Percentiles rank a stretch among this genome's conserved stretches.
These are phyloP conservation scores for Vicia faba DNA, from an alignment of 306 rosid genomes.

Conservation along the genomic window DNA sequence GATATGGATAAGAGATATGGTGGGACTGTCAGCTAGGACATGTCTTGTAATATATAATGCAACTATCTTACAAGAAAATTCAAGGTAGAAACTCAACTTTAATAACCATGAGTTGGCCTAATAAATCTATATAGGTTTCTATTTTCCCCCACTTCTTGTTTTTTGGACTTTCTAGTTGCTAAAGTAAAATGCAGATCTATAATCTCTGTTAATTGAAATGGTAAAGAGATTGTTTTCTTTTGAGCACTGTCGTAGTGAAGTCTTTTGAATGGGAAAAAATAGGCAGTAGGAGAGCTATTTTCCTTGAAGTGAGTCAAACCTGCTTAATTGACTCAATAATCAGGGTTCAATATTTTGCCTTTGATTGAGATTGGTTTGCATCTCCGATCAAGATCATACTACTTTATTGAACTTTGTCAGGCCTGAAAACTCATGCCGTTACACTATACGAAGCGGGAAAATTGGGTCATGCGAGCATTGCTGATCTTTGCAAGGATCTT, in stretches of 20 bases:
- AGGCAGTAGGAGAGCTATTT: neutral
- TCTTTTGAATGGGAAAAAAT: neutral
- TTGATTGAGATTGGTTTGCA: neutral
- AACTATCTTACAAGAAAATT: constrained; percentile 11
- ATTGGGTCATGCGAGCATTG: constrained; percentile 85
- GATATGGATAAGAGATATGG: constrained; percentile 9
- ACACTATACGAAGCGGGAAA: constrained; percentile 96
- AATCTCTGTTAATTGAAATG: neutral
- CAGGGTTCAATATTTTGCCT: constrained; percentile 4
- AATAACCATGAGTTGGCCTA: neutral
- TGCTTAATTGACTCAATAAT: neutral
- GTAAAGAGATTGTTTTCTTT: neutral
- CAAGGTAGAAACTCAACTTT: neutral
- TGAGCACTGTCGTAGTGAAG: neutral
- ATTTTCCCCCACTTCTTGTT: neutral
- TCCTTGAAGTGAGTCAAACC: neutral
- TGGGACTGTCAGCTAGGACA: neutral
- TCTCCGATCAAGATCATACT: constrained; percentile 17
- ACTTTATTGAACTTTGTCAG: constrained; percentile 51
- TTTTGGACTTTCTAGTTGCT: neutral
- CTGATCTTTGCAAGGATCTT: constrained; percentile 95
- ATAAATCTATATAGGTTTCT: neutral
- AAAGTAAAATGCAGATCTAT: neutral
- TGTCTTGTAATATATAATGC: constrained; percentile 27
- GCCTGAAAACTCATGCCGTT: constrained; percentile 97